Conservation (phyloP, 2,329 filamentous ascomycete species). For the Aspergillus sp. region DNA sequence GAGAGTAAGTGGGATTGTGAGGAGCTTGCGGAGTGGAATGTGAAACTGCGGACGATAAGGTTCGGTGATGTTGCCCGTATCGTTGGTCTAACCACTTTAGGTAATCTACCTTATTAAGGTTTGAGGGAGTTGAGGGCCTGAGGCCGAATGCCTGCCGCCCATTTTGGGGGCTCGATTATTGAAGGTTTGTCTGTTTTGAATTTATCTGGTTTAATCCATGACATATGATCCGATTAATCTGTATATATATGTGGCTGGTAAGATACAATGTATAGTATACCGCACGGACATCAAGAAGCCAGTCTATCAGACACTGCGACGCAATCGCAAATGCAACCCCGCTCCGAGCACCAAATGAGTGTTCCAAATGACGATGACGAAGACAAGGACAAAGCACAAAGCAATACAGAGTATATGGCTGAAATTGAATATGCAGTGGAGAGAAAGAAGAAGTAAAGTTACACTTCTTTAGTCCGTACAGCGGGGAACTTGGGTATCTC, state of each 20-base stretch:
- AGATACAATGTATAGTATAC: constrained; percentile 18
- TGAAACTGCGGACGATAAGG: constrained; percentile 6
- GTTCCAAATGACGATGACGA: neutral
- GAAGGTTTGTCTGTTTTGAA: neutral
- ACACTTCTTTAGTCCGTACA: constrained; percentile 50
- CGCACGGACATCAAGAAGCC: constrained; percentile 17
- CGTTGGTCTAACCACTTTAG: constrained; percentile 17
- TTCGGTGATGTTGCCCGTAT: neutral
- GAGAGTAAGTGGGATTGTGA: neutral
- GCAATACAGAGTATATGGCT: constrained; percentile 9
- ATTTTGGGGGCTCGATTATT: neutral
- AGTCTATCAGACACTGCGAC: constrained; percentile 10
- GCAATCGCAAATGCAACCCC: constrained; percentile 17
- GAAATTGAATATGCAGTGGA: constrained; percentile 8
- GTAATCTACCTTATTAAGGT: constrained; percentile 6
- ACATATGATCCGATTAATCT: neutral
- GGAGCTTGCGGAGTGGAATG: neutral
- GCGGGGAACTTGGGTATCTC: constrained; percentile 43
- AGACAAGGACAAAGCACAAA: neutral
- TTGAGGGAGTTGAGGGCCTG: neutral
- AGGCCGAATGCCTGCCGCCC: neutral
- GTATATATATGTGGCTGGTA: constrained; percentile 15
- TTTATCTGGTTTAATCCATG: neutral
- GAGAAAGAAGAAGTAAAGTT: constrained; percentile 16
- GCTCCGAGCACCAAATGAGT: constrained; percentile 3